phyloP scores from a whole-genome alignment of 202 grass and related monocot species.

The Bolboschoenoplectus hybrid region DNA sequence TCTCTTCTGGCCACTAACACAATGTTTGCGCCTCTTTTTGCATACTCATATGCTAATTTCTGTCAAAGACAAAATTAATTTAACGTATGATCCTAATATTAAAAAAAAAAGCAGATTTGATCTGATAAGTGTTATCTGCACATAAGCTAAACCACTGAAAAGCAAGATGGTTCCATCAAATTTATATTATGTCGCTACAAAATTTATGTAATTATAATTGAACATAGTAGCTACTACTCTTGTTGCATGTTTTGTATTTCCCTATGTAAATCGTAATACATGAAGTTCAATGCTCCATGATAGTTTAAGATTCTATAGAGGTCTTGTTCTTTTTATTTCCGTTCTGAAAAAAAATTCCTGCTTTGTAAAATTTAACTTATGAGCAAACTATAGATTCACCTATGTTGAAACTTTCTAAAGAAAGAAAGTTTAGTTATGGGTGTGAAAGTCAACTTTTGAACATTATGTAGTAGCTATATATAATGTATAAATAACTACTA shows the following conservation, averaged over 20 bases:
- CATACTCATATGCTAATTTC: conserved; percentile 81
- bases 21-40: conserved; percentile 57
- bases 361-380: not conserved
- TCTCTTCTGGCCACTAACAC: conserved; percentile 59
- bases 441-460: not conserved
- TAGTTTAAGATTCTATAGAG: not conserved
- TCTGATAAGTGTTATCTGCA: not conserved
- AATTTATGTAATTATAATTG: not conserved
- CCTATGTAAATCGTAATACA: not conserved
- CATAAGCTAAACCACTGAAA: not conserved
- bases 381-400: not conserved
- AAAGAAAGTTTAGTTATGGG: not conserved
- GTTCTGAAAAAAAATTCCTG: not conserved
- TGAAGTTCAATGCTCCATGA: not conserved
- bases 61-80: conserved; percentile 6
- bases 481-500: not conserved
- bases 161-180: not conserved
- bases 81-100: not conserved
- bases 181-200: not conserved
- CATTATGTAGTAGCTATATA: not conserved
- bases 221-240: not conserved
- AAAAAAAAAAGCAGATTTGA: not conserved
- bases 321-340: not conserved
- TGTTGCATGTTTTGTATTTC: not conserved
- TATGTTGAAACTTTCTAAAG: not conserved